phyloP scores from a whole-genome alignment of 1,139 yeast genomes.

The Candida sanyaensis region DNA sequence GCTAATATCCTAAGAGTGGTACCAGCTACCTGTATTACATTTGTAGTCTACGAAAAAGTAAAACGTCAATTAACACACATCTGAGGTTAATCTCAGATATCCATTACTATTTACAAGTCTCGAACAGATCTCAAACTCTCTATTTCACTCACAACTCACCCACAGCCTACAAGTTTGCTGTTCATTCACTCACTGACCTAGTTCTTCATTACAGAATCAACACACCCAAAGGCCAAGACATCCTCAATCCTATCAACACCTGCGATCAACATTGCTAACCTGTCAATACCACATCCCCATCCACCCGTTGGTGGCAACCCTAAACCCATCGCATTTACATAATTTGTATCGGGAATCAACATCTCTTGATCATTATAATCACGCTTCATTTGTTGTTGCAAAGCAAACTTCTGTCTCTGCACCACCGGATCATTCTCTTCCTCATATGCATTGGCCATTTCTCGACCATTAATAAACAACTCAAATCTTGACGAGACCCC shows the following conservation, averaged over 20 bases:
- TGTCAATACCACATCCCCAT: constrained; percentile 93
- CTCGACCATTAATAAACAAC: constrained; percentile 75
- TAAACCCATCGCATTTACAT: constrained; percentile 77
- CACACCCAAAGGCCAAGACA: constrained; percentile 80
- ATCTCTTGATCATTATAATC: constrained; percentile 61
- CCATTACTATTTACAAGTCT: no score
- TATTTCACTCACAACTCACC: neutral
- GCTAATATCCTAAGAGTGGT: constrained; percentile 64
- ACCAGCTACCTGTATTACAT: constrained; percentile 76
- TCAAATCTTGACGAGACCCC: constrained; percentile 75
- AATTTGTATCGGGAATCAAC: constrained; percentile 71
- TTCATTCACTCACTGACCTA: no score
- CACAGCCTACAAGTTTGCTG: constrained; percentile 1
- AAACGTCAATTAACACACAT: constrained; percentile 16
- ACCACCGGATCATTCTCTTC: constrained; percentile 87
- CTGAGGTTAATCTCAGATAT: no score
- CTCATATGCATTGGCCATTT: constrained; percentile 91
- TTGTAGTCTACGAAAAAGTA: constrained; percentile 61
- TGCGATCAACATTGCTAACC: constrained; percentile 79
- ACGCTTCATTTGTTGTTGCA: constrained; percentile 52
- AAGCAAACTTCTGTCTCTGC: constrained; percentile 61
- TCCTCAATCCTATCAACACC: constrained; percentile 69
- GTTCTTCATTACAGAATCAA: constrained; percentile 57
- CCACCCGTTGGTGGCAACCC: constrained; percentile 99
- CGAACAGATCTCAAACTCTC: no score